Evolutionary conservation across 768 basidiomycete species (phyloP), one percentile per base, ranked within the genome.

Genomic region (Phlebiopsis gigantea): DNA sequence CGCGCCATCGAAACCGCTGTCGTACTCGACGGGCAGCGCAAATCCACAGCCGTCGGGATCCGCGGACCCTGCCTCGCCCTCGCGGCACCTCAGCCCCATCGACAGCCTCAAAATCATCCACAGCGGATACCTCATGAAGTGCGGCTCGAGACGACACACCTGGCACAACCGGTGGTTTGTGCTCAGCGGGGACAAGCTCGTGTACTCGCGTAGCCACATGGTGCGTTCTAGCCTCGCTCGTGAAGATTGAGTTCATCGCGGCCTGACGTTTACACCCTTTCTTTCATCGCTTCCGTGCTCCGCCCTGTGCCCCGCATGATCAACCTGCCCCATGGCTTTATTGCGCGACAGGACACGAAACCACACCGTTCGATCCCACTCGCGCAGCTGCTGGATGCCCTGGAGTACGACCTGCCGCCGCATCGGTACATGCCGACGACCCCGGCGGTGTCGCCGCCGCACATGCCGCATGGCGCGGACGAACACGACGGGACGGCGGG

Each of bases 101-200:
- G 90, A 91, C 61, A 79, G 80, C 19, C 75, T 82, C n/a, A 95
- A 94, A 73, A 76, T 85, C 39, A 86, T 99, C 39, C 68, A 96
- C 4, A 84, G 85, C 19, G 93, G 94, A 1, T 99, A 98, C 70
- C 76, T 99, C 59, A 93, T 95, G 90, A 98, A 98, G 67, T 94
- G 93, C 70, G 94, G 93, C 25, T 87, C 87, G 44, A 93, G 95
- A 63, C 82, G 96, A 66, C 87, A 90, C 64, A 91, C 84, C 62
- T 99, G 97, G 97, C 81, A 93, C 56, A 98, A 99, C 72, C 76
- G 97, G 26, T 98, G 95, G 96, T 98, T 99, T 65, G 85, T 91
- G 34, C 75, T 99, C n/a, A 93, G 87, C 39, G 85, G 85, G 39
- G 91, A 93, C 65, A 89, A 85, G 66, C 73, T 99, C 53, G 74